Evolutionary conservation across 768 basidiomycete species (phyloP).

Genomic region (Suillus decipiens): DNA sequence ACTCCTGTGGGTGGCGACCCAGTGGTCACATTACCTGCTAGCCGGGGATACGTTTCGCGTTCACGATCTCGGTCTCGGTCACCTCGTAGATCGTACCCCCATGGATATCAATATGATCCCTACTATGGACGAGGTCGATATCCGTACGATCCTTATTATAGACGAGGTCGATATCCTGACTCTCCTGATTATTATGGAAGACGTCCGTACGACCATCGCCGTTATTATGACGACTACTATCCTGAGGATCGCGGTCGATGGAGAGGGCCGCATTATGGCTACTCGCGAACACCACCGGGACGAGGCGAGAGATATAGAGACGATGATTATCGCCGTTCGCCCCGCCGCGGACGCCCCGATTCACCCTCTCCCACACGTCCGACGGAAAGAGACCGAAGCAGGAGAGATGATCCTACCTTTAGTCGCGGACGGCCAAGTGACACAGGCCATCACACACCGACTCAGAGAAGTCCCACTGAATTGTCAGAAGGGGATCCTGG

Average conservation of each 20-base stretch:
- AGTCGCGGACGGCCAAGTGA: slow-evolving; percentile 18
- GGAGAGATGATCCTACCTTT: neutral
- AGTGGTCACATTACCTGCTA: slow-evolving; percentile 7
- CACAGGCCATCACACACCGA: slow-evolving; percentile 17
- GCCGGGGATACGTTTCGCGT: slow-evolving; percentile 14
- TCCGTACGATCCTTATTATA: neutral
- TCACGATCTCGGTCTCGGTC: slow-evolving; percentile 22
- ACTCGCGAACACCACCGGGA: slow-evolving; percentile 5
- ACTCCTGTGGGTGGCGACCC: slow-evolving; percentile 12
- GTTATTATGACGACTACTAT: slow-evolving; percentile 9
- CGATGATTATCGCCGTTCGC: neutral
- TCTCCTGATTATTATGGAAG: slow-evolving; percentile 6
- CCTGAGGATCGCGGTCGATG: slow-evolving; percentile 16
- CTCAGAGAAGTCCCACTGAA: slow-evolving; percentile 10
- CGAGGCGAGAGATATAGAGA: neutral
- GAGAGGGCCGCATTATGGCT: neutral
- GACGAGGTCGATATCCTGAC: slow-evolving; percentile 12
- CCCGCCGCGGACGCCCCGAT: neutral
- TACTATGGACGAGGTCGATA: slow-evolving; percentile 11
- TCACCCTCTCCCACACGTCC: neutral
- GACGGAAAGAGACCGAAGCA: neutral
- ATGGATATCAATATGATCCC: slow-evolving; percentile 13
- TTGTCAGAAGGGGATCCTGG: slow-evolving; percentile 12
- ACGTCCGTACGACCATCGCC: neutral
- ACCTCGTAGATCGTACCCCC: slow-evolving; percentile 15